Conservation (phyloP, 345 rosid genomes). For the Rhodamnia rubescens region DNA sequence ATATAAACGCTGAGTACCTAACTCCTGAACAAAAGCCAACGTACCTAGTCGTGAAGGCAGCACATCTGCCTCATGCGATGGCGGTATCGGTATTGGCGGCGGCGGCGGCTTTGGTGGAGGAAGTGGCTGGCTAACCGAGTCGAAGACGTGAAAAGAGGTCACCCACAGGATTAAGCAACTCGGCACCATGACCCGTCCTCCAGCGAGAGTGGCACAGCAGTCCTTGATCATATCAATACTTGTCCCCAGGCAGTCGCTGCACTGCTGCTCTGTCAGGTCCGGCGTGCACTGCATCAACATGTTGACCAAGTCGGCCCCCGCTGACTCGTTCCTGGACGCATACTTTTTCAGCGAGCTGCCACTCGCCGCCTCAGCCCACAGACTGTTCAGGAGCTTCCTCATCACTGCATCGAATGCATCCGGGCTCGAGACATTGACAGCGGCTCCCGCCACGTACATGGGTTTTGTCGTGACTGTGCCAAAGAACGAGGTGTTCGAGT, state of each 20-base stretch:
- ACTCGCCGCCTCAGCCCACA: rapidly evolving
- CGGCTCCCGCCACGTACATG: too few species aligned
- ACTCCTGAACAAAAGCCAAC: not conserved
- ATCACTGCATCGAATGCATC: rapidly evolving
- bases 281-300: not conserved
- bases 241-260: not conserved
- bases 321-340: not conserved
- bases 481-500: not conserved
- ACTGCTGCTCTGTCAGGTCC: not conserved
- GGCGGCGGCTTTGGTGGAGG: not conserved
- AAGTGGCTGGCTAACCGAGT: not conserved
- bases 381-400: not conserved
- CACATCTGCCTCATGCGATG: not conserved
- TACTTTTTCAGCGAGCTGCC: not conserved
- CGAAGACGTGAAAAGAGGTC: not conserved
- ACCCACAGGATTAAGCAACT: not conserved
- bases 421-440: not conserved
- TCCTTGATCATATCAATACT: not conserved
- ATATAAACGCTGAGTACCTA: not conserved
- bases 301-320: not conserved
- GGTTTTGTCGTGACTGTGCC: too few species aligned
- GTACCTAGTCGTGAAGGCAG: not conserved
- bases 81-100: not conserved
- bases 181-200: not conserved
- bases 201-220: not conserved